phyloP scores from a whole-genome alignment of 2,329 filamentous ascomycete genomes.

The Colletotrichum higginsianum region DNA sequence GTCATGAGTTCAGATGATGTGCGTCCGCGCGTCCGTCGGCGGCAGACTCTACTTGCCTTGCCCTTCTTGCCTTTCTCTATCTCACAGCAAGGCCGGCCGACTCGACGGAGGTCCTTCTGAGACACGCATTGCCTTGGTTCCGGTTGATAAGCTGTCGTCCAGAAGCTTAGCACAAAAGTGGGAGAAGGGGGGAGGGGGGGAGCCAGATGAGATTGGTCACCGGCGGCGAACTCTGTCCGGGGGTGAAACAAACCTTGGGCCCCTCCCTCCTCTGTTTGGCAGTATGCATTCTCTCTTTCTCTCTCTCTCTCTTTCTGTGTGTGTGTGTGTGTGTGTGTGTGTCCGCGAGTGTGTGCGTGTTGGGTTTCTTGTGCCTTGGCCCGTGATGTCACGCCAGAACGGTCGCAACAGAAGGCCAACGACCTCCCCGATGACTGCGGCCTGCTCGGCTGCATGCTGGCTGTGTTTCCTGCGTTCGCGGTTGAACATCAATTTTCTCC shows the following conservation, averaged over 20 bases:
- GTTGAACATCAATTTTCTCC: background rate
- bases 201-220: conserved; percentile 21
- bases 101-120: conserved; percentile 17
- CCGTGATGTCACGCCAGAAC: conserved; percentile 18
- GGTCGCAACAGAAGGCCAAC: background rate
- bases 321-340: no score
- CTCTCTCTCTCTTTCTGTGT: no score
- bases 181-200: conserved; percentile 24
- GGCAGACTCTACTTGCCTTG: conserved; percentile 8
- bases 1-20: conserved; percentile 30
- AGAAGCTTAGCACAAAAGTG: conserved; percentile 23
- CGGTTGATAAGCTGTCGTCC: conserved; percentile 36
- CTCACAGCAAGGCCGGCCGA: conserved; percentile 1
- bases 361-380: conserved; percentile 1
- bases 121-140: conserved; percentile 36
- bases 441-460: background rate
- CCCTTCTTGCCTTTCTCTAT: no score
- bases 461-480: background rate
- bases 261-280: background rate
- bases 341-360: no score
- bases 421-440: conserved; percentile 16
- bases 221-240: conserved; percentile 33
- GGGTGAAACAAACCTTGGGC: conserved; percentile 41
- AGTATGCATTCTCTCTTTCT: background rate
- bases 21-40: conserved; percentile 7